Evolutionary conservation across 345 rosid genomes (phyloP).

Genomic region (Arabis hirsuta): DNA sequence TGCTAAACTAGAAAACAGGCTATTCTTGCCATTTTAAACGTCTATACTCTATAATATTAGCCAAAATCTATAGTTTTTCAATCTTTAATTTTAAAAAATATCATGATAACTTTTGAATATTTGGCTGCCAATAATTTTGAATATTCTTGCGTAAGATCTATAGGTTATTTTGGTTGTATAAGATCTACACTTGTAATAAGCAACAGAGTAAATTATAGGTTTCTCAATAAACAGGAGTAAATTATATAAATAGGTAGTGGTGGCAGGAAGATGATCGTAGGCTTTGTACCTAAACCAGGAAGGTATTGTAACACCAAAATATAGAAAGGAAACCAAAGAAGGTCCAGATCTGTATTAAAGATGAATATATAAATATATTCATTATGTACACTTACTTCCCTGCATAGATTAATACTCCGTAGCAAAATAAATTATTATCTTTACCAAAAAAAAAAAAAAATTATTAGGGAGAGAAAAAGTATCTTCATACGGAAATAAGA

Average conservation of each 20-base stretch:
- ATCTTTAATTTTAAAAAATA: too few species aligned
- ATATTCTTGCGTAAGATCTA: too few species aligned
- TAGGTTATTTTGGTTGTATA: background rate
- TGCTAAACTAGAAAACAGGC: too few species aligned
- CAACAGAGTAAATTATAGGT: background rate
- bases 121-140: too few species aligned
- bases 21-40: too few species aligned
- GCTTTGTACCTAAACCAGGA: constrained; percentile 36
- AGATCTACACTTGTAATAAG: background rate
- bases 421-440: constrained; percentile 19
- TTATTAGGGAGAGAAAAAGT: constrained; percentile 5
- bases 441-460: too few species aligned
- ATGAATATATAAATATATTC: background rate
- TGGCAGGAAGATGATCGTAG: constrained; percentile 32
- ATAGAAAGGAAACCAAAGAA: constrained; percentile 31
- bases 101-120: too few species aligned
- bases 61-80: too few species aligned
- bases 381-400: constrained; percentile 30
- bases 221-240: too few species aligned
- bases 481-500: constrained; percentile 43
- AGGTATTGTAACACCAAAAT: constrained; percentile 22
- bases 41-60: too few species aligned
- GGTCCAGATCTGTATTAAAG: constrained; percentile 28
- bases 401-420: constrained; percentile 5
- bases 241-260: too few species aligned